Conservation (phyloP, 345 rosid genomes). For the Leavenworthia alabamica region DNA sequence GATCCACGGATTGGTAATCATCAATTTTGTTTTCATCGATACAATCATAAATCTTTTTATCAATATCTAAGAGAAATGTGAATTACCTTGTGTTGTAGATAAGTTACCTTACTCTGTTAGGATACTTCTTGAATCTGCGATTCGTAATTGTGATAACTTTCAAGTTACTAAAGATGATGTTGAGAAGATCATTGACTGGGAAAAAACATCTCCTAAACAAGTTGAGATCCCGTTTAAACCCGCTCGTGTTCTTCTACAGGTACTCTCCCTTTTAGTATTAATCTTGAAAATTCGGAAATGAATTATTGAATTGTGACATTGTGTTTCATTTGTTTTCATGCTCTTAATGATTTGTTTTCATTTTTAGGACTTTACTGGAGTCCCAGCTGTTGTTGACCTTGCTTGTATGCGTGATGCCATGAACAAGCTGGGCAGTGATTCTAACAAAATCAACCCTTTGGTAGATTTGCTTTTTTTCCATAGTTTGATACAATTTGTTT, state of each 20-base stretch:
- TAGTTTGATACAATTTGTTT: not conserved
- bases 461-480: constrained; percentile 18
- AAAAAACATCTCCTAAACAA: constrained; percentile 74
- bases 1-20: constrained; percentile 99
- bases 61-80: constrained; percentile 33
- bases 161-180: constrained; percentile 89
- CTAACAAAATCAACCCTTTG: constrained; percentile 55
- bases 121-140: constrained; percentile 91
- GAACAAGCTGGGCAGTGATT: constrained; percentile 81
- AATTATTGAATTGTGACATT: too few species aligned
- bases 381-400: constrained; percentile 97
- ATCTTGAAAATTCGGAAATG: too few species aligned
- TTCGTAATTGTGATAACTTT: constrained; percentile 93
- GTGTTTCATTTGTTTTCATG: too few species aligned
- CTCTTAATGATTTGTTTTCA: too few species aligned
- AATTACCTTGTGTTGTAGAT: constrained; percentile 42
- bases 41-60: too few species aligned
- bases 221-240: constrained; percentile 99
- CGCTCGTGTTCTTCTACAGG: constrained; percentile 79
- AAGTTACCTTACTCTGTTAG: constrained; percentile 88
- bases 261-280: too few species aligned
- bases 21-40: too few species aligned
- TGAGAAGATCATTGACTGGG: constrained; percentile 96
- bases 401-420: constrained; percentile 99
- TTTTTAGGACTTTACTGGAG: constrained; percentile 99